Base-by-base conservation (phyloP, 106 monocot species). In the Phalaenopsis aphrodite region DNA sequence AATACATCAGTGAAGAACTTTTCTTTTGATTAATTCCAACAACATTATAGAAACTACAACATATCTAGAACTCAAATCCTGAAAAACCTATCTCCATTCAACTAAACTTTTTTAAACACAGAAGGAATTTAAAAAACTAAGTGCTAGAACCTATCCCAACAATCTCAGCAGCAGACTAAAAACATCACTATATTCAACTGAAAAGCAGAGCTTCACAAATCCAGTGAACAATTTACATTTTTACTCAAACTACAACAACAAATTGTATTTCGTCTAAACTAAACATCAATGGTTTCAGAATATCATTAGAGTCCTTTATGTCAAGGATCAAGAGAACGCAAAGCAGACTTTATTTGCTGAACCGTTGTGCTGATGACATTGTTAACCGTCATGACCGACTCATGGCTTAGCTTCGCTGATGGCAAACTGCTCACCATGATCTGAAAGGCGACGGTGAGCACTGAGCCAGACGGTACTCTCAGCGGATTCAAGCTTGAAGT, bases 391-490 rank as follows among this genome's bases (percentile, higher is more conserved):
- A 84, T 78, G 41, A 96, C 84, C 11, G 97, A 97, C 65, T 97
- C 97, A 1, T 83, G 43, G 76, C 90, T 92, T 39, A 94, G 80
- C 81, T 89, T 97, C 3, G 92, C 84, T 1, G 92, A 90, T 5
- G 93, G 93, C 52, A 92, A 77, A 82, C 84, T 92, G 85, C 92
- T 92, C 2, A 94, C 88, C 19, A 92, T 87, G 52, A 97, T 94
- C 78, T 97, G 97, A 72, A 94, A 97, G 5, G 89, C 88, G 14
- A 97, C 88, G 0, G 97, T 94, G 41, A 97, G 81, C 9, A 97
- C 77, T 3, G 92, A 92, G 8, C 92, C 89, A 0, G 76, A 55
- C 8, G 86, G 87, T 5, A 66, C 78, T 19, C 77, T 71, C 74
- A 45, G 66, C 7, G 89, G 76, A 37, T 65, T 89, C 1, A 87